These are phyloP conservation scores for Solanum lycopersicoides DNA, from an alignment of 257 asterid species.

Conservation along the genomic window DNA sequence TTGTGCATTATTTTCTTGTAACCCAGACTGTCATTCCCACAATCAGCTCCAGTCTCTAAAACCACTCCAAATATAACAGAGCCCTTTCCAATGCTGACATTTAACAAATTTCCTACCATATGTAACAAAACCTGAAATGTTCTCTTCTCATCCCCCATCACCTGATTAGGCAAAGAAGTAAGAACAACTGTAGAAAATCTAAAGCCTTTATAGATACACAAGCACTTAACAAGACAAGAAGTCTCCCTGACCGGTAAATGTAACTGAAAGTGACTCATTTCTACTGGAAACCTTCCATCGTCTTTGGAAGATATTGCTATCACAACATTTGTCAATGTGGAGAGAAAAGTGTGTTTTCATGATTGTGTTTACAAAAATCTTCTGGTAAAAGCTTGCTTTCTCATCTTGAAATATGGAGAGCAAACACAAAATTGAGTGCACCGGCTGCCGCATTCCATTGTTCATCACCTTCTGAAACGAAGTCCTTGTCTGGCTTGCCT, in stretches of 20 bases:
- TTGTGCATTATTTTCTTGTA: constrained; percentile 11
- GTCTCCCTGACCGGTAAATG: constrained; percentile 22
- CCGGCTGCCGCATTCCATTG: constrained; percentile 32
- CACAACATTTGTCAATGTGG: constrained; percentile 21
- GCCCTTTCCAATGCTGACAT: constrained; percentile 13
- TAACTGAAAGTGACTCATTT: constrained; percentile 19
- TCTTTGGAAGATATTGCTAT: constrained; percentile 33
- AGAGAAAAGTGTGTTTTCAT: constrained; percentile 17
- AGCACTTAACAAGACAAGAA: constrained; percentile 26
- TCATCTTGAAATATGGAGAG: constrained; percentile 17
- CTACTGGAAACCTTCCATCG: constrained; percentile 28
- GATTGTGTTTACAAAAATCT: constrained; percentile 20
- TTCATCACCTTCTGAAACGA: constrained; percentile 33
- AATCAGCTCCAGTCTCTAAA: constrained; percentile 14
- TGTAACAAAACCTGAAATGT: constrained; percentile 24
- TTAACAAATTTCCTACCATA: constrained; percentile 29
- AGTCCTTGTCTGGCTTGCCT: constrained; percentile 29
- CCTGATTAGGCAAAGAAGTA: constrained; percentile 20
- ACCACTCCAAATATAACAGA: constrained; percentile 22
- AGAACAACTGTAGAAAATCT: constrained; percentile 17
- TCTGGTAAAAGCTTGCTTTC: constrained; percentile 20
- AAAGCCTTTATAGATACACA: constrained; percentile 19
- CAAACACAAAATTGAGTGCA: constrained; percentile 25
- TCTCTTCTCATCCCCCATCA: constrained; percentile 28
- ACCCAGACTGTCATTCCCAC: constrained; percentile 12